These are phyloP conservation scores for Wallacemonas sp. DNA, from an alignment of 208 protist species.

Conservation along the genomic window DNA sequence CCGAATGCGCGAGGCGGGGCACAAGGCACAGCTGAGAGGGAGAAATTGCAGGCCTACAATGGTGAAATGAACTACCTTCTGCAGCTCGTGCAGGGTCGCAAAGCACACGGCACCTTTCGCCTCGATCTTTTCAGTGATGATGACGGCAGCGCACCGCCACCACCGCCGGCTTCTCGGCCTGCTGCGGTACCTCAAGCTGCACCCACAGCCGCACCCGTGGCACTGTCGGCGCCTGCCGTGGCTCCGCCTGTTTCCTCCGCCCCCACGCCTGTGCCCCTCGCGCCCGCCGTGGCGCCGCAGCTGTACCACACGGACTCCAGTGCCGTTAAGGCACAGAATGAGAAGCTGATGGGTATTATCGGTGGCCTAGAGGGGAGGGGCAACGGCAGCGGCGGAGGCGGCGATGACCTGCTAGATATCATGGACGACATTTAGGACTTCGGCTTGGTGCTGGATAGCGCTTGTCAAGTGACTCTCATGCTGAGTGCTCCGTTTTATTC, in stretches of 20 bases:
- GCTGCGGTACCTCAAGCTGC: no score
- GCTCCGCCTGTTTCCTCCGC: not conserved
- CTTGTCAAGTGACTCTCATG: not conserved
- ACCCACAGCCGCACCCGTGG: not conserved
- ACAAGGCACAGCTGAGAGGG: not conserved
- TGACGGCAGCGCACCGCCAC: slow-evolving; percentile 16
- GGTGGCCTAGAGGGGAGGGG: slow-evolving; percentile 25
- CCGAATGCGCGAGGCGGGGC: not conserved
- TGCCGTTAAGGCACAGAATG: slow-evolving; percentile 51
- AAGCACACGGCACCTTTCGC: slow-evolving; percentile 28
- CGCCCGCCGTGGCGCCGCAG: slow-evolving; percentile 8
- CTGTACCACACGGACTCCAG: slow-evolving; percentile 35
- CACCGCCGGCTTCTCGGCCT: no score
- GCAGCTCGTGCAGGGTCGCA: slow-evolving; percentile 30
- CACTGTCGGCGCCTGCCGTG: not conserved
- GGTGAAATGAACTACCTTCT: slow-evolving; percentile 63
- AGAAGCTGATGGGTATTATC: slow-evolving; percentile 55
- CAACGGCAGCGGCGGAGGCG: not conserved
- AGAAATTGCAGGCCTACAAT: slow-evolving; percentile 35
- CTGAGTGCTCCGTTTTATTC: not conserved
- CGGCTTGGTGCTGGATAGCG: not conserved
- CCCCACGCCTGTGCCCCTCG: slow-evolving; percentile 1
- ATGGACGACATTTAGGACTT: slow-evolving; percentile 86
- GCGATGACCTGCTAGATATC: slow-evolving; percentile 66
- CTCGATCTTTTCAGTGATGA: slow-evolving; percentile 51